These are phyloP conservation scores for Patellifolia procumbens DNA, from an alignment of 179 eudicot species.

Conservation along the genomic window DNA sequence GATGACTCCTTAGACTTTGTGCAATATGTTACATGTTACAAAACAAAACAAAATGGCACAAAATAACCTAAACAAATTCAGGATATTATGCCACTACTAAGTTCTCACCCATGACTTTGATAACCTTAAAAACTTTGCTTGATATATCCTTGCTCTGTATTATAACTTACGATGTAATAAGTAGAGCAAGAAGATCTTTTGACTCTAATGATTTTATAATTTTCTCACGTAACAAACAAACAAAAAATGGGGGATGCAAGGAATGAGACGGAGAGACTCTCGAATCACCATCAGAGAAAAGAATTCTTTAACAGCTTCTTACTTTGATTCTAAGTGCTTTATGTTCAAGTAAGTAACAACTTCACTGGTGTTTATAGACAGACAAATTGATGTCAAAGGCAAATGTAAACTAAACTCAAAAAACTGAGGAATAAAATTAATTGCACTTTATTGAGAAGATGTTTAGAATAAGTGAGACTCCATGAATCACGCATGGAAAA, in stretches of 20 bases:
- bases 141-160: neutral
- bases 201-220: no score
- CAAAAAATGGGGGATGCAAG: no score
- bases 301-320: neutral
- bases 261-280: neutral
- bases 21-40: neutral
- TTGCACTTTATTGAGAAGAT: no score
- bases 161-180: neutral
- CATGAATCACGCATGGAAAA: no score
- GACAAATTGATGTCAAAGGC: neutral
- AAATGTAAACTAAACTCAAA: neutral
- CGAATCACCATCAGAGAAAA: no score
- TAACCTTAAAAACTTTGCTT: neutral
- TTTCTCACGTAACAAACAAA: no score
- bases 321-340: neutral
- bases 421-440: no score
- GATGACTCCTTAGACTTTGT: neutral
- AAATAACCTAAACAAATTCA: neutral
- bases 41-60: no score
- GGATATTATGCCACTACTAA: neutral
- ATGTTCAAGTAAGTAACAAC: neutral
- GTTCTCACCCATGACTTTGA: neutral
- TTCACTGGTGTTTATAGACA: neutral
- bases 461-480: no score
- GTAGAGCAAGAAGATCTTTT: no score